phyloP scores from a whole-genome alignment of 2,329 filamentous ascomycete genomes.

The Cladosporium cucumerinum region DNA sequence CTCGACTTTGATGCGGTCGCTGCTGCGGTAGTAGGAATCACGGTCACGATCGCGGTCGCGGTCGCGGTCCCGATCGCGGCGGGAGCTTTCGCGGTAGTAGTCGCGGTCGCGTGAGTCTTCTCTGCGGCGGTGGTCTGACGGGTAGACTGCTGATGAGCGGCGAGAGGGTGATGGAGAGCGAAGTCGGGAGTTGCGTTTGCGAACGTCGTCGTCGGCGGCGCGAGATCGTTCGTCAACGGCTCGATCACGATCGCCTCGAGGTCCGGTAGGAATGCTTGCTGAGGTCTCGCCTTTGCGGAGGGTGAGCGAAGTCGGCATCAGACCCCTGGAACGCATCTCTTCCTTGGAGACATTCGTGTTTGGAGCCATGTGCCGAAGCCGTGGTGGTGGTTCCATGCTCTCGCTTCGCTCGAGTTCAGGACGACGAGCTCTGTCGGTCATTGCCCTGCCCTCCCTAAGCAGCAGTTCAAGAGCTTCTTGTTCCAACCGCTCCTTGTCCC shows the following conservation, averaged over 20 bases:
- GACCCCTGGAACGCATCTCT: slow-evolving; percentile 31
- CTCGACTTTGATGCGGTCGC: slow-evolving; percentile 18
- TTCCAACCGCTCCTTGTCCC: slow-evolving; percentile 54
- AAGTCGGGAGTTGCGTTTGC: slow-evolving; percentile 22
- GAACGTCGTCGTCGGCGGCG: slow-evolving; percentile 22
- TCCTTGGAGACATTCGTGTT: slow-evolving; percentile 27
- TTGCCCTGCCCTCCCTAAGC: slow-evolving; percentile 53
- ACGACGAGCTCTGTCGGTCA: slow-evolving; percentile 51
- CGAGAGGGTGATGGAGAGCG: slow-evolving; percentile 30
- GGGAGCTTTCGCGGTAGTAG: slow-evolving; percentile 14
- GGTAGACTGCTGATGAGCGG: not conserved
- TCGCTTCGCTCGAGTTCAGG: slow-evolving; percentile 48
- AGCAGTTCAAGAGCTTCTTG: slow-evolving; percentile 53
- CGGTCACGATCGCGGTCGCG: slow-evolving; percentile 24
- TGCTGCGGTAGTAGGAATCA: slow-evolving; percentile 28
- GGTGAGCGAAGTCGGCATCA: slow-evolving; percentile 33
- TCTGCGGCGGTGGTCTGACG: slow-evolving; percentile 25
- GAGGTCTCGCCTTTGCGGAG: slow-evolving; percentile 30
- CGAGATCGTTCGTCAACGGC: slow-evolving; percentile 11
- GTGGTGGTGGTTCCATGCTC: slow-evolving; percentile 41
- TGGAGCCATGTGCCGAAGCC: slow-evolving; percentile 29
- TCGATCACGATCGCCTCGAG: slow-evolving; percentile 7
- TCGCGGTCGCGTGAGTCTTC: slow-evolving; percentile 26
- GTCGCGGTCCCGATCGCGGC: not conserved
- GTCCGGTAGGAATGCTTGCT: slow-evolving; percentile 9